Conservation (phyloP, 306 rosid species). For the Mucuna pruriens region DNA sequence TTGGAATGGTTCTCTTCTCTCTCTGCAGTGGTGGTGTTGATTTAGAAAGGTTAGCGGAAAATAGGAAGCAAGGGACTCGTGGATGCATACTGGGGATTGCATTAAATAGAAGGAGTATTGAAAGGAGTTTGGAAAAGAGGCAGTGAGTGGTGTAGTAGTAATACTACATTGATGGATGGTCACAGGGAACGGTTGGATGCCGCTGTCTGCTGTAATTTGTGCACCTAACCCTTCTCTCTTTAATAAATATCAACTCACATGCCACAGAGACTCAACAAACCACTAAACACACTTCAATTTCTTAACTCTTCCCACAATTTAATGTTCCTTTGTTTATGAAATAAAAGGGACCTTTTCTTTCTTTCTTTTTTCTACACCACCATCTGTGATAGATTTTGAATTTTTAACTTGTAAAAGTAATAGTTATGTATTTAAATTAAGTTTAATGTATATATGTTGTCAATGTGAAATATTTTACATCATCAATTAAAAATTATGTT, state of each 20-base stretch:
- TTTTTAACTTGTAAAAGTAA: no score
- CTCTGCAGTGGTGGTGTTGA: slow-evolving; percentile 13
- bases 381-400: no score
- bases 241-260: not conserved
- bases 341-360: no score
- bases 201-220: slow-evolving; percentile 50
- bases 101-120: slow-evolving; percentile 43
- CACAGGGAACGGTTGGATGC: slow-evolving; percentile 61
- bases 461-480: no score
- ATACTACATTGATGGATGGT: slow-evolving; percentile 53
- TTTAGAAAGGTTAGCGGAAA: slow-evolving; percentile 35
- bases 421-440: no score
- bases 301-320: not conserved
- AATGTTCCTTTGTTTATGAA: not conserved
- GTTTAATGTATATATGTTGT: no score
- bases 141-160: slow-evolving; percentile 29
- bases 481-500: no score
- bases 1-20: not conserved
- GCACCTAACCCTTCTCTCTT: slow-evolving; percentile 52
- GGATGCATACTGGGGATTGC: slow-evolving; percentile 41
- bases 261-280: not conserved
- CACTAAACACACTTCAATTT: not conserved
- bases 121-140: not conserved
- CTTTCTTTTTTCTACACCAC: no score
- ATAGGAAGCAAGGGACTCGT: slow-evolving; percentile 24